Conservation (phyloP, 2,329 filamentous ascomycete genomes). For the Leptographium lundbergii region DNA sequence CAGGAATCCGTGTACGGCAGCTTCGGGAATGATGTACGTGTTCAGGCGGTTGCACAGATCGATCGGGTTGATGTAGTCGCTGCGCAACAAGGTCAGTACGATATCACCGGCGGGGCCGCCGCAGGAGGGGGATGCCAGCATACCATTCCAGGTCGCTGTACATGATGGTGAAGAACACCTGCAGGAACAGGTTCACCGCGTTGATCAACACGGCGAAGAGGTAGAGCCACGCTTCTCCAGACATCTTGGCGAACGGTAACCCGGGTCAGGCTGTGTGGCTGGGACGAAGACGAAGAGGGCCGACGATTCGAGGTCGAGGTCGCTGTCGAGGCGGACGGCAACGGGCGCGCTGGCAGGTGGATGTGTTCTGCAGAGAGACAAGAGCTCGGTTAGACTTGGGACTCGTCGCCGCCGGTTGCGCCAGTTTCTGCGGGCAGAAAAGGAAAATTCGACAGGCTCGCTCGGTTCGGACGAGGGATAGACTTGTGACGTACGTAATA, state of each 20-base stretch:
- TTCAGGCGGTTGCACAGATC: conserved; percentile 99
- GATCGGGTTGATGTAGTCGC: conserved; percentile 99
- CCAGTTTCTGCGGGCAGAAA: not conserved
- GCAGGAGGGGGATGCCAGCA: conserved; percentile 22
- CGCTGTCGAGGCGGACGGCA: not conserved
- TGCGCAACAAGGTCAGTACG: conserved; percentile 23
- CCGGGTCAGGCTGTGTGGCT: not conserved
- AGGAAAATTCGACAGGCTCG: not conserved
- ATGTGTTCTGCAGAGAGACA: not conserved
- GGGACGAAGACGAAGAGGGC: not conserved
- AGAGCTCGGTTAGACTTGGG: not conserved
- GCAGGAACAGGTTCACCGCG: conserved; percentile 98
- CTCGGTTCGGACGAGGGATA: not conserved
- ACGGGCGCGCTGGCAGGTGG: not conserved
- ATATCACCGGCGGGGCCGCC: not conserved
- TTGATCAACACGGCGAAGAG: conserved; percentile 97
- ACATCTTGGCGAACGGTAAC: conserved; percentile 46
- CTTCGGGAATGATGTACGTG: conserved; percentile 98
- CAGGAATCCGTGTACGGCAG: conserved; percentile 90
- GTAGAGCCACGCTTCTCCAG: conserved; percentile 96
- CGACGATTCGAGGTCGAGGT: not conserved
- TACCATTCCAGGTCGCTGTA: conserved; percentile 99
- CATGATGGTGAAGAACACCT: conserved; percentile 99
- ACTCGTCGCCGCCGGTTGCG: not conserved
- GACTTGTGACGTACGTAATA: not conserved